Evolutionary conservation across 2,329 filamentous ascomycete species (phyloP), one percentile per base, ranked within the genome.

Genomic region (Colletotrichum paranaense): DNA sequence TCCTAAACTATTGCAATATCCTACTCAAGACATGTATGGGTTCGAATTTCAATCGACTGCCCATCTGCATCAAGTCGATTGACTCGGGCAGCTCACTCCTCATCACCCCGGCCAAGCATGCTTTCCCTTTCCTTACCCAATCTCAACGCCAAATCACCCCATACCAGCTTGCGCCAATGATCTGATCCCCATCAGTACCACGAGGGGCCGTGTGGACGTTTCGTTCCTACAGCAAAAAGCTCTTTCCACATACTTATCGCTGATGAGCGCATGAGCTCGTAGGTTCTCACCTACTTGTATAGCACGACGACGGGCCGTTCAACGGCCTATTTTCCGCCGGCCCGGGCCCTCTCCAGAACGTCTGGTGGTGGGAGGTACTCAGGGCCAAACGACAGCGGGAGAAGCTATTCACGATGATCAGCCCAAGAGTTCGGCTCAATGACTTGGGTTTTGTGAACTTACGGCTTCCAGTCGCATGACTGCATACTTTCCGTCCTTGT

Each of bases 401-500:
- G 85, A 72, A 94, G 83, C 92, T 93, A 55, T n/a, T 56, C 38
- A 38, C 11, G 67, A 32, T n/a, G 53, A 32, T 46, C 59, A 60
- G 30, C 28, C 63, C 63, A 8, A 53, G 5, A 19, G 24, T 24
- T 30, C n/a, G 5, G 5, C 6, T 26, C 42, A 5, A 16, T 1
- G 19, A 8, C 53, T 38, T 7, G 19, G 9, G 16, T 24, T 12
- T 4, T 9, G 46, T 19, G 24, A 22, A 46, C 86, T 78, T 80
- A 92, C 91, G 84, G 94, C 88, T 76, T 91, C 90, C 69, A 97
- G 85, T 28, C 87, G 93, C 84, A 91, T 86, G 28, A 94, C 90
- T n/a, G 91, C 86, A 78, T 89, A 95, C 74, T 92, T 89, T 2
- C 92, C 92, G 75, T 95, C 89, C 81, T 92, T 93, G 82, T 97